phyloP scores from a whole-genome alignment of 164 flowering plant species.

The Umbellularia californica region DNA sequence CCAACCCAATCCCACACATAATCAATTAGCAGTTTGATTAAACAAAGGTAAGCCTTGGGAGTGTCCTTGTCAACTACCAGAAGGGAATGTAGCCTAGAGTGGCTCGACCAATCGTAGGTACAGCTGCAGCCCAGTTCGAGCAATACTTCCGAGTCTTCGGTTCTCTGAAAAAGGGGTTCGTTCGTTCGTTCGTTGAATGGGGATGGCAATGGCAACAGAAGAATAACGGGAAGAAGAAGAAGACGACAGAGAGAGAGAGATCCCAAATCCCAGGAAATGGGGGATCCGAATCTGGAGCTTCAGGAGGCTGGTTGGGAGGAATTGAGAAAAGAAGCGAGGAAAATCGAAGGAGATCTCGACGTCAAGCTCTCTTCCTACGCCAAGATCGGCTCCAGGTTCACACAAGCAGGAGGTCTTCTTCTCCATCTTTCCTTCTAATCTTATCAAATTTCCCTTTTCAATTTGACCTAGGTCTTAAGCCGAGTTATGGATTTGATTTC shows the following conservation, averaged over 20 bases:
- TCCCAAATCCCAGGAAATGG: conserved; percentile 16
- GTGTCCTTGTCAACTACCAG: too few relatives aligned
- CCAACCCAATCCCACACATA: too few relatives aligned
- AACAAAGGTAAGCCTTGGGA: too few relatives aligned
- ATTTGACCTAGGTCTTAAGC: not conserved
- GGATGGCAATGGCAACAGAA: not conserved
- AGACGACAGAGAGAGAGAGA: not conserved
- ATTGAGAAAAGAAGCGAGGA: conserved; percentile 81
- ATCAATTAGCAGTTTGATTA: too few relatives aligned
- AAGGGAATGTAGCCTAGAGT: too few relatives aligned
- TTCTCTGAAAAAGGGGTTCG: too few relatives aligned
- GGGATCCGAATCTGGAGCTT: conserved; percentile 61
- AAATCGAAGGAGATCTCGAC: conserved; percentile 97
- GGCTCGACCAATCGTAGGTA: too few relatives aligned
- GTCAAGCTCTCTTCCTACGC: conserved; percentile 93
- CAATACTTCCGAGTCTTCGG: too few relatives aligned
- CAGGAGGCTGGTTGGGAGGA: conserved; percentile 99
- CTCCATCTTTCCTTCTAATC: not conserved
- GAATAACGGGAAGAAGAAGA: not conserved
- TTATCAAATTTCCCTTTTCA: not conserved
- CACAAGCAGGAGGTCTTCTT: conserved; percentile 51
- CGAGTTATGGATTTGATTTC: not conserved
- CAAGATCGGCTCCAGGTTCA: conserved; percentile 77
- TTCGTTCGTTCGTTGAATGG: too few relatives aligned
- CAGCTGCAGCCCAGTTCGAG: too few relatives aligned